Conservation (phyloP, 2,329 filamentous ascomycete species). For the Penicillium polonicum region DNA sequence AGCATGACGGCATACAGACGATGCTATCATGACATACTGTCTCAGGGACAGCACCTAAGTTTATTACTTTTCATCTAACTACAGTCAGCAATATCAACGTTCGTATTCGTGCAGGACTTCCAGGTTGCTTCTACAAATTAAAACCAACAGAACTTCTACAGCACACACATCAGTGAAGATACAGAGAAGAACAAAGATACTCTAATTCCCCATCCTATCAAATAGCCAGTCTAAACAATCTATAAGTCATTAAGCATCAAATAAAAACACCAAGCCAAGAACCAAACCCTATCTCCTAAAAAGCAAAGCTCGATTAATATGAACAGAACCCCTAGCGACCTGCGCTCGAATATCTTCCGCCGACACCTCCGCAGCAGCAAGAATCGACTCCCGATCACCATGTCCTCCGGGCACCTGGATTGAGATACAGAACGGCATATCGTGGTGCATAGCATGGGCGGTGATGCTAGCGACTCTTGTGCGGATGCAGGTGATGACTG, state of each 20-base stretch:
- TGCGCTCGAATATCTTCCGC: not conserved
- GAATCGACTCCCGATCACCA: not conserved
- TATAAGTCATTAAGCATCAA: not conserved
- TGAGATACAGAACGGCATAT: constrained; percentile 1
- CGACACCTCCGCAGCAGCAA: constrained; percentile 3
- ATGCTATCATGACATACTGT: not conserved
- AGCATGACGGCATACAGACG: not conserved
- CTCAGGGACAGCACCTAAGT: not conserved
- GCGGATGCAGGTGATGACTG: constrained; percentile 5
- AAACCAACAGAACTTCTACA: not conserved
- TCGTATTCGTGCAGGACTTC: not conserved
- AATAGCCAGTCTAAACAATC: not conserved
- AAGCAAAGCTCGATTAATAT: not conserved
- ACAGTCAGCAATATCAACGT: not conserved
- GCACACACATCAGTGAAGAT: no score
- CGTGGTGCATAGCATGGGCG: constrained; percentile 1
- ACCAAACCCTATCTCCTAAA: not conserved
- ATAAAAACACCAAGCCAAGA: no score
- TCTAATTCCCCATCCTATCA: not conserved
- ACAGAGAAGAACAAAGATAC: not conserved
- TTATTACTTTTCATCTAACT: not conserved
- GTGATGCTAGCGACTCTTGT: constrained; percentile 4
- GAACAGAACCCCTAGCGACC: not conserved
- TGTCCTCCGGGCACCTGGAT: constrained; percentile 2
- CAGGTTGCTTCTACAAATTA: not conserved